Conservation (phyloP, 2,329 filamentous ascomycete species). For the Arthrobotrys musiformis region DNA sequence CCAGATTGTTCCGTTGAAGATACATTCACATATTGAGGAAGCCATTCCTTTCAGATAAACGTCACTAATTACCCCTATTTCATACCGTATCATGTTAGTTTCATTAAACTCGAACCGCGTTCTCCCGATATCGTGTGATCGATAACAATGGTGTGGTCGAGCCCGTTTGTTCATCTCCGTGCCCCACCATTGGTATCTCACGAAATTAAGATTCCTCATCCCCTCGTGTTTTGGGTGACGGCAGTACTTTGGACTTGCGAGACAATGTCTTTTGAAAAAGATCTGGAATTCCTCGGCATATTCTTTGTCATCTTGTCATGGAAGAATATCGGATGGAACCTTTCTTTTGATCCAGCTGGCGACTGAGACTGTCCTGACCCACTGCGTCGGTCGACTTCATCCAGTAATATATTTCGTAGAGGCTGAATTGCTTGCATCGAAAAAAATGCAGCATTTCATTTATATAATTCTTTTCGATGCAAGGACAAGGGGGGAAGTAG, state of each 20-base stretch:
- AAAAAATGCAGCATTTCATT: background rate
- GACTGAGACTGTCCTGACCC: background rate
- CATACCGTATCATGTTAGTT: background rate
- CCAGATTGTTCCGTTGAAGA: background rate
- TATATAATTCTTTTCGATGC: slow-evolving; percentile 3
- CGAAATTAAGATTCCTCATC: slow-evolving; percentile 12
- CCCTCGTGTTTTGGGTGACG: slow-evolving; percentile 16
- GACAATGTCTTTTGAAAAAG: background rate
- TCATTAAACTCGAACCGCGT: slow-evolving; percentile 23
- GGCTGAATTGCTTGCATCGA: slow-evolving; percentile 11
- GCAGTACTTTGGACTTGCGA: background rate
- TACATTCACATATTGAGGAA: background rate
- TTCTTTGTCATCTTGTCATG: background rate
- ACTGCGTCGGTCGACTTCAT: background rate
- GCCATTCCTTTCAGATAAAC: background rate
- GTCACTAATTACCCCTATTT: slow-evolving; percentile 17
- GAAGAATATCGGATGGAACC: slow-evolving; percentile 5
- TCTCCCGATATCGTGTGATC: slow-evolving; percentile 25
- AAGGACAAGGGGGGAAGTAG: slow-evolving; percentile 1
- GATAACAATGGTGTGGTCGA: slow-evolving; percentile 15
- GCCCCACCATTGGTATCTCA: slow-evolving; percentile 15
- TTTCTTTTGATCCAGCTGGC: background rate
- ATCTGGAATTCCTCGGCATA: background rate
- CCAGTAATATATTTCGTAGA: slow-evolving; percentile 3
- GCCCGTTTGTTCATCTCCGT: slow-evolving; percentile 10